Percentiles rank a stretch among this genome's conserved stretches.
Evolutionary conservation across 768 basidiomycete genomes (phyloP).

Genomic region (Lepiota brunneoincarnata): DNA sequence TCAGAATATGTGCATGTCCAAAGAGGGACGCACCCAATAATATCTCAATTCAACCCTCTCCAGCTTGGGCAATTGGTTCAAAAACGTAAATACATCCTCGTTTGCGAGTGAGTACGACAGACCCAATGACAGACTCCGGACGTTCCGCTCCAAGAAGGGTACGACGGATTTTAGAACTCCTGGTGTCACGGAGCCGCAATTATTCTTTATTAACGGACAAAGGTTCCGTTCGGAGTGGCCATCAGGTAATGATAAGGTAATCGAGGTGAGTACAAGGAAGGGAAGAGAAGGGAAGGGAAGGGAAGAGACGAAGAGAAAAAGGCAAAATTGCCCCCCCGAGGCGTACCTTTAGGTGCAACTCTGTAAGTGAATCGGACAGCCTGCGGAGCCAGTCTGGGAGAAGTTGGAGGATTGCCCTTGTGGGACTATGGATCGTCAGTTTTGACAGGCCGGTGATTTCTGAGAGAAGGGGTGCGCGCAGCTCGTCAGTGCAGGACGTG

Average conservation of each 20-base stretch:
- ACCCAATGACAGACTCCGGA: conserved; percentile 44
- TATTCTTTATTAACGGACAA: conserved; percentile 31
- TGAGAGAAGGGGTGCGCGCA: conserved; percentile 23
- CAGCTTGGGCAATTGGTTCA: conserved; percentile 38
- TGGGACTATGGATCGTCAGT: conserved; percentile 30
- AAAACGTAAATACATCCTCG: conserved; percentile 47
- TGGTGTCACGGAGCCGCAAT: conserved; percentile 65
- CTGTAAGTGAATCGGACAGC: conserved; percentile 30
- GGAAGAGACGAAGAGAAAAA: background rate
- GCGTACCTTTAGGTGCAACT: conserved; percentile 43
- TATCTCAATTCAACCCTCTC: conserved; percentile 42
- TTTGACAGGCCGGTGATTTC: conserved; percentile 21
- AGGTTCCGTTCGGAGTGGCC: too few species aligned
- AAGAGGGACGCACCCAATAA: conserved; percentile 40
- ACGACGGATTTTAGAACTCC: conserved; percentile 48
- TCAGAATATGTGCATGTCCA: background rate
- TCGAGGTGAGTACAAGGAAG: background rate
- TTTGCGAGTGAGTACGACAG: conserved; percentile 59
- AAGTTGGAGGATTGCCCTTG: conserved; percentile 36
- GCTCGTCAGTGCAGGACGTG: conserved; percentile 28
- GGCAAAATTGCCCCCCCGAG: background rate
- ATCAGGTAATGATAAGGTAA: background rate
- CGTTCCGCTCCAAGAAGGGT: conserved; percentile 30
- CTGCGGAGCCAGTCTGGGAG: conserved; percentile 43
- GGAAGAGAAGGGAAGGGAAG: background rate